Evolutionary conservation across 1,284 basidiomycete species (phyloP), one percentile per base, ranked within the genome.

Genomic region (Trametes polyzona): DNA sequence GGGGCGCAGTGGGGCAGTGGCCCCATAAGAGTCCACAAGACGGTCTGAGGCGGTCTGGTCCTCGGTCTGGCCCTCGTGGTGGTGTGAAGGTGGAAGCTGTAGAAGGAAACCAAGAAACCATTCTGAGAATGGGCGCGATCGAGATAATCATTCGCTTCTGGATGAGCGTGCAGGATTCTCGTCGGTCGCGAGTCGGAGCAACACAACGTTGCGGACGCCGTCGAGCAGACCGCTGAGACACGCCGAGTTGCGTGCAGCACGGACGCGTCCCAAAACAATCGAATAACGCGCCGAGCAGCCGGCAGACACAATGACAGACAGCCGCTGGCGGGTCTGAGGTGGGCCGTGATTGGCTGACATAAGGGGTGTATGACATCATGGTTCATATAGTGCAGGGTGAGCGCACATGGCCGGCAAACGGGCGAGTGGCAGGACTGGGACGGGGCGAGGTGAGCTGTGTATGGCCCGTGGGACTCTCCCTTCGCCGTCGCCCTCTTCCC

Each of bases 1-100:
- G n/a, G n/a, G n/a, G n/a, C n/a, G n/a, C n/a, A n/a, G n/a, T n/a
- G n/a, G 30, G 29, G 10, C 7, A 19, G 29, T 33, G 52, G 44
- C 52, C 39, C 52, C 52, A 54, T 46, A 54, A 30, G 29, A 4
- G 39, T 29, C 44, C 52, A 54, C 52, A 54, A 41, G 8, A 23
- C 27, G 51, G 30, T 52, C 51, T 44, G 35, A 41, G 2, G 3
- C 39, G 39, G 39, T 26, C 39, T 26, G 4, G 39, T 41, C 39
- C 37, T n/a, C n/a, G 11, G 37, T 21, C 37, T 40, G 19, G 37
- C 37, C 39, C 39, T 2, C 23, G 40, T 39, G 33, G 23, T 35
- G 30, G 44, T 54, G 44, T 44, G 52, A 54, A 47, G 36, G 19
- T 17, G 30, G 36, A 9, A 24, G 46, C 52, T 48, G 21, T 41